Evolutionary conservation across 225 moss, liverwort and hornwort species (phyloP), one percentile per base, ranked within the genome.

Genomic region (Thuidium tamariscinum): DNA sequence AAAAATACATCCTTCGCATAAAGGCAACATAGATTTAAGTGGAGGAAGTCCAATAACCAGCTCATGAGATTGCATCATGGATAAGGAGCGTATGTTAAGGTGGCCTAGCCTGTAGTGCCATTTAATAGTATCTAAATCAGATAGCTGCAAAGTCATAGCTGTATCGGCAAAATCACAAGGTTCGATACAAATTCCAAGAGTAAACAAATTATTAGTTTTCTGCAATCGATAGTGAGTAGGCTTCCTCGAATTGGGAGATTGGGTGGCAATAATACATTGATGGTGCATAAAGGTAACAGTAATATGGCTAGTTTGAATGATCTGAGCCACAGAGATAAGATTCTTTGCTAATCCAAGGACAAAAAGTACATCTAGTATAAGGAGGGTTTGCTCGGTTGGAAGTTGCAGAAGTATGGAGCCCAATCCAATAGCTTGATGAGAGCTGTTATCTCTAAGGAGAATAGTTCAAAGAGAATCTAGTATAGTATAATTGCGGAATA

Each of bases 181-280:
- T 3, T 67, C 67, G 22, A 67, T 37, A 3, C 37, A 12, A 21
- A 67, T 3, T 6, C 13, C 67, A 0, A 67, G 67, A 7, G 7
- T 37, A 67, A 67, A 67, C 22, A 67, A 37, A 37, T 67, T 67
- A 2, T 5, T 1, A 22, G 6, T 67, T 67, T 37, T 37, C 1
- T 3, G 37, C 2, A 67, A 0, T 21, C 5, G 7, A 37, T 67
- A 67, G 21, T 67, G 7, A 12, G 4, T 67, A 37, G 37, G 37
- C 2, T 67, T 0, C 1, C 37, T 2, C 3, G 23, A 68, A 7
- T 13, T 4, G 1, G 0, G 13, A 68, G 22, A 39, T 23, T 0
- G 3, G 0, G 13, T 68, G 18, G 37, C 1, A 39, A 23, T 68
- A 12, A 39, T 23, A 3, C 13, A 39, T 7, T 12, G 1, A 37